phyloP scores from a whole-genome alignment of 768 basidiomycete species.

The Lactifluus subvellereus region DNA sequence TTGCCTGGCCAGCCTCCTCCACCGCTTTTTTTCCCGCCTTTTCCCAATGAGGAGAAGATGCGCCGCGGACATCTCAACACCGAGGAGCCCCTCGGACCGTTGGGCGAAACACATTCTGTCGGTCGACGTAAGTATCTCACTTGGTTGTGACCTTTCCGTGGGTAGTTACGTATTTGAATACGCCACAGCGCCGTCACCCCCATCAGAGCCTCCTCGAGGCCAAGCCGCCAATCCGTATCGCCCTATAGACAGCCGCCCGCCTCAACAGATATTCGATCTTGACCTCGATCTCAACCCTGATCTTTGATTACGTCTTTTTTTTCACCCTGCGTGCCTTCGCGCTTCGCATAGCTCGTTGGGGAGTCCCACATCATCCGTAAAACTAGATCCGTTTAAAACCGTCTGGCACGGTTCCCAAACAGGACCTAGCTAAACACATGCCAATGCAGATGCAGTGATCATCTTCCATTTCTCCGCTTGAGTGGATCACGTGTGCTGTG shows the following conservation, averaged over 20 bases:
- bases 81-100: slow-evolving; percentile 69
- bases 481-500: no score
- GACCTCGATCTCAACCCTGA: slow-evolving; percentile 85
- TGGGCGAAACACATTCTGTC: slow-evolving; percentile 78
- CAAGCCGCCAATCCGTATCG: slow-evolving; percentile 64
- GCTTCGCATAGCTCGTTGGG: neutral
- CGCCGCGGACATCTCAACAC: slow-evolving; percentile 73
- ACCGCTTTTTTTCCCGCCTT: slow-evolving; percentile 82
- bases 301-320: slow-evolving; percentile 36
- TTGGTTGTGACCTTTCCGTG: neutral
- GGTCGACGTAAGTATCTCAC: slow-evolving; percentile 52
- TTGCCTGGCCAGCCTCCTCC: slow-evolving; percentile 68
- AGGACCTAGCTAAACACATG: no score
- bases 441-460: no score
- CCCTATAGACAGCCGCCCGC: slow-evolving; percentile 57
- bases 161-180: slow-evolving; percentile 10
- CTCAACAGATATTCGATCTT: slow-evolving; percentile 64
- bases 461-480: no score
- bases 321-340: neutral
- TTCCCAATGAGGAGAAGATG: slow-evolving; percentile 91
- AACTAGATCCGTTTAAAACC: no score
- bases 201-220: slow-evolving; percentile 43
- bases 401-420: no score
- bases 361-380: neutral
- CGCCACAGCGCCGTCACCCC: slow-evolving; percentile 51